Evolutionary conservation across 495 filamentous ascomycete genomes (phyloP).

Genomic region (Niebla homalea): DNA sequence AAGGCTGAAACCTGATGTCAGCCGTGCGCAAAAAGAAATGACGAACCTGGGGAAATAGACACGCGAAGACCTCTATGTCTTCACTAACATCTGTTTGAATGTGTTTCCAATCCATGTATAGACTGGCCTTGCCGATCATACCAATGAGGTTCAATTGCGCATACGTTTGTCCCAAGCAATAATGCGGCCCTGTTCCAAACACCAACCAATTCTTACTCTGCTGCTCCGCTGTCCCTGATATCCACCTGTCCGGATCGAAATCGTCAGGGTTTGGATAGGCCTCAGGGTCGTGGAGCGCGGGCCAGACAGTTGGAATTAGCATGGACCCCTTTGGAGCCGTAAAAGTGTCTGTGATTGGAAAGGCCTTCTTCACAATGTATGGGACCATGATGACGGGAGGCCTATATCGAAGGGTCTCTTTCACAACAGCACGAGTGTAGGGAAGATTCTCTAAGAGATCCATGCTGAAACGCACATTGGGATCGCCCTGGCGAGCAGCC

Average conservation of each 20-base stretch:
- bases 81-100: slow-evolving; percentile 66
- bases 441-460: slow-evolving; percentile 78
- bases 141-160: slow-evolving; percentile 80
- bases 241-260: slow-evolving; percentile 83
- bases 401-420: slow-evolving; percentile 87
- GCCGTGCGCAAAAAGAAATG: slow-evolving; percentile 7
- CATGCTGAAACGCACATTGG: slow-evolving; percentile 54
- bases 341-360: slow-evolving; percentile 81
- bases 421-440: slow-evolving; percentile 85
- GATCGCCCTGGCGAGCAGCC: slow-evolving; percentile 61
- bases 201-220: slow-evolving; percentile 95
- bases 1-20: not conserved
- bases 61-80: slow-evolving; percentile 96
- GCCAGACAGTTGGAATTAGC: slow-evolving; percentile 83
- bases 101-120: slow-evolving; percentile 85
- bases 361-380: slow-evolving; percentile 87
- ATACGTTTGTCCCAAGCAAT: slow-evolving; percentile 91
- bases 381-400: slow-evolving; percentile 98
- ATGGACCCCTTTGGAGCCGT: slow-evolving; percentile 88
- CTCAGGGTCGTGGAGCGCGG: slow-evolving; percentile 85
- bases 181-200: slow-evolving; percentile 92
- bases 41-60: slow-evolving; percentile 85
- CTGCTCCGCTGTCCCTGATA: slow-evolving; percentile 78
- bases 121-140: slow-evolving; percentile 88
- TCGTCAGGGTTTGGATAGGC: slow-evolving; percentile 80